These are phyloP conservation scores for Sporothrix euskadiensis DNA, from an alignment of 2,329 filamentous ascomycete species.

Conservation along the genomic window DNA sequence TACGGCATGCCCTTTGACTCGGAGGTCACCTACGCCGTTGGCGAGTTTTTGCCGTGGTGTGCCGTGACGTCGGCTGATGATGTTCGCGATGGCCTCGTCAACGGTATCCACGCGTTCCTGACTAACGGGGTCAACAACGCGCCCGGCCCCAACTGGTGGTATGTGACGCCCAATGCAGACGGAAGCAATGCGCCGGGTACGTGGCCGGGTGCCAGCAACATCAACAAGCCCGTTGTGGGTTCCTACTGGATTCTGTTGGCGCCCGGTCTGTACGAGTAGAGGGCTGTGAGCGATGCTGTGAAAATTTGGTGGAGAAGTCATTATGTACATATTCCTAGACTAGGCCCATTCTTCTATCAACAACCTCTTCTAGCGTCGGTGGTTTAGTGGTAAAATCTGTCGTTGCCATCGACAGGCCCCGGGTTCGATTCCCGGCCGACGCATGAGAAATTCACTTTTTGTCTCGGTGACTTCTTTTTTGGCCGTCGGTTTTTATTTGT, in stretches of 20 bases:
- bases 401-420: too few relatives aligned
- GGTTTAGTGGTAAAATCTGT: too few relatives aligned
- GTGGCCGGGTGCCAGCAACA: slow-evolving; percentile 17
- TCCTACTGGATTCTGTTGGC: slow-evolving; percentile 36
- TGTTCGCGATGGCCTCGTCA: slow-evolving; percentile 19
- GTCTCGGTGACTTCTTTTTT: too few relatives aligned
- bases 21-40: slow-evolving; percentile 21
- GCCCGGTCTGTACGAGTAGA: slow-evolving; percentile 6
- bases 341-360: too few relatives aligned
- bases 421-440: too few relatives aligned
- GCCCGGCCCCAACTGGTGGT: slow-evolving; percentile 23
- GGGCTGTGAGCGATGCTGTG: too few relatives aligned
- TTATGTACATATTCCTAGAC: too few relatives aligned
- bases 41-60: slow-evolving; percentile 21
- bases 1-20: slow-evolving; percentile 29
- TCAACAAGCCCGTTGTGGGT: slow-evolving; percentile 21
- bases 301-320: too few relatives aligned
- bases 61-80: slow-evolving; percentile 16
- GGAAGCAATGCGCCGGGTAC: not conserved
- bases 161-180: slow-evolving; percentile 2
- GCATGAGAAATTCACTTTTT: too few relatives aligned
- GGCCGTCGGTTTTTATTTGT: too few relatives aligned
- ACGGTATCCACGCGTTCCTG: slow-evolving; percentile 18
- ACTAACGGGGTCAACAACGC: slow-evolving; percentile 7
- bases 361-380: too few relatives aligned